These are phyloP conservation scores for Gryganskiella cystojenkinii DNA, from an alignment of 192 early-diverging fungal species.

Conservation along the genomic window DNA sequence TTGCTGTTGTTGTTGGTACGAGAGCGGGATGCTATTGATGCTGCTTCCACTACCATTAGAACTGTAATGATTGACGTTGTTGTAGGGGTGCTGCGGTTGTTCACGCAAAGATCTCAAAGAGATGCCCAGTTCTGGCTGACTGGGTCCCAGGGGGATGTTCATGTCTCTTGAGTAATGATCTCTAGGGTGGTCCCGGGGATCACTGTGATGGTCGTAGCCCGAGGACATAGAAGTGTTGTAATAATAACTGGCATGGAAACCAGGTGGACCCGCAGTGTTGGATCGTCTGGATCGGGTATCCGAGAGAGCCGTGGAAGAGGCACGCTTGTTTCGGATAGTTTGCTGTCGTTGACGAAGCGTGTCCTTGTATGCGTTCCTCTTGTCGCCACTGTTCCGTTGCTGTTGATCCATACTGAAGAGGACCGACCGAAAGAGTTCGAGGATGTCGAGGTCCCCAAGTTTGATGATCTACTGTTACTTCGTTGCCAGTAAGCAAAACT, in stretches of 20 bases:
- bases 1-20: neutral
- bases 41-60: too few relatives aligned
- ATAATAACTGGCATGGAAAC: neutral
- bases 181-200: too few relatives aligned
- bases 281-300: conserved; percentile 27
- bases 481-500: too few relatives aligned
- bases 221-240: conserved; percentile 5
- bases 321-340: conserved; percentile 22
- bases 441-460: neutral
- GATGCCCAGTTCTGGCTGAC: conserved; percentile 10
- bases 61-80: too few relatives aligned
- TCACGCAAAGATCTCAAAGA: conserved; percentile 31
- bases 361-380: conserved; percentile 29
- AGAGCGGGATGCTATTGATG: neutral
- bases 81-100: neutral
- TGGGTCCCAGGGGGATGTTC: too few relatives aligned
- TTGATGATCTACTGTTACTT: too few relatives aligned
- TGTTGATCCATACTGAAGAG: neutral
- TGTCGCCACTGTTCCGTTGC: neutral
- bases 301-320: conserved; percentile 1
- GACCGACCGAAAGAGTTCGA: neutral
- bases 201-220: neutral
- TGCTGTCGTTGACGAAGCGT: conserved; percentile 36
- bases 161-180: too few relatives aligned
- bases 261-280: neutral